Conservation (phyloP, 2,329 filamentous ascomycete genomes). For the Colletotrichum camelliae region DNA sequence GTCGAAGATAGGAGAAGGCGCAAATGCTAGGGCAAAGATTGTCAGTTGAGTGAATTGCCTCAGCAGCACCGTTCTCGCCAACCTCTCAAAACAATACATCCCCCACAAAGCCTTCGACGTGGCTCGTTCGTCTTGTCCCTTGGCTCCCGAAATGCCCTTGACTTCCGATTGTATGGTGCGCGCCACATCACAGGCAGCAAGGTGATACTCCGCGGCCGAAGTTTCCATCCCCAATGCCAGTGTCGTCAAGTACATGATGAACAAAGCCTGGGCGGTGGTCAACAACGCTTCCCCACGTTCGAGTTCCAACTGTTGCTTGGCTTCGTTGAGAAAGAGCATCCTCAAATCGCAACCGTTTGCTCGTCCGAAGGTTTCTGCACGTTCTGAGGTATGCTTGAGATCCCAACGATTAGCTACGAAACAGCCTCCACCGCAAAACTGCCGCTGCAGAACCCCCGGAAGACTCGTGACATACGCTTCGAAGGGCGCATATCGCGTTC, state of each 20-base stretch:
- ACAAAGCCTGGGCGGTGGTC: conserved; percentile 26
- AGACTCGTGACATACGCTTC: neutral
- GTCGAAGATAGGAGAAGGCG: neutral
- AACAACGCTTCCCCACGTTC: conserved; percentile 25
- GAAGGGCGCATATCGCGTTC: neutral
- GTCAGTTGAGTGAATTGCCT: neutral
- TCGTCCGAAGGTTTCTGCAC: conserved; percentile 21
- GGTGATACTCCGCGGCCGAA: conserved; percentile 24
- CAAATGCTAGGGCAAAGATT: neutral
- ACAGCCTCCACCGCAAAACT: neutral
- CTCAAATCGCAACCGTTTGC: conserved; percentile 22
- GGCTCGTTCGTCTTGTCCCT: neutral
- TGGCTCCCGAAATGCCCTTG: neutral
- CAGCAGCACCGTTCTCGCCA: neutral
- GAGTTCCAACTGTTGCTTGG: conserved; percentile 26
- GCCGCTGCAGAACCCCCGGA: neutral
- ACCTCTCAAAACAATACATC: conserved; percentile 26
- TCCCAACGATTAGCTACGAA: neutral
- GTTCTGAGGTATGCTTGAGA: conserved; percentile 24
- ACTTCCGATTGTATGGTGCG: neutral
- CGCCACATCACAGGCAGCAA: conserved; percentile 26
- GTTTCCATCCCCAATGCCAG: conserved; percentile 19
- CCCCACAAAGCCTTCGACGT: conserved; percentile 23
- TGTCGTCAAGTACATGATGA: conserved; percentile 23
- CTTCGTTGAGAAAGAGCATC: conserved; percentile 26